Percentiles rank a stretch among this genome's conserved stretches.
phyloP scores from a whole-genome alignment of 352 stramenopile species.

The Albugo candida region DNA sequence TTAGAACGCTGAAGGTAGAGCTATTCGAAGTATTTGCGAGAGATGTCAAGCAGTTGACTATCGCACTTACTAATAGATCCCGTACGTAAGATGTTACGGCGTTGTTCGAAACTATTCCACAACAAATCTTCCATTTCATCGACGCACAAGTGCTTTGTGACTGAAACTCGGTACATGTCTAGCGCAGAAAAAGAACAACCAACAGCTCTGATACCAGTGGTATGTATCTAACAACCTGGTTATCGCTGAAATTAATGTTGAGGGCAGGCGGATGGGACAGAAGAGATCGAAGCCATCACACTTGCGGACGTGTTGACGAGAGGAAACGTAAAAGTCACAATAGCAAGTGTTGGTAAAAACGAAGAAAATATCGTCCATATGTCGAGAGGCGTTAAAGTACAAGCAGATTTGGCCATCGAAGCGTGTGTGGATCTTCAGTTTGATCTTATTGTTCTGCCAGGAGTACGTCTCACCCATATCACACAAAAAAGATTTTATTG shows the following conservation, averaged over 20 bases:
- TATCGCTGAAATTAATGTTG: neutral
- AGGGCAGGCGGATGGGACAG: constrained; percentile 41
- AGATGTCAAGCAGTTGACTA: too few species aligned
- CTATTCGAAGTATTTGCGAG: too few species aligned
- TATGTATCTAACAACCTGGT: too few species aligned
- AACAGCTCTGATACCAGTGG: too few species aligned
- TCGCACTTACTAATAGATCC: too few species aligned
- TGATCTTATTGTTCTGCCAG: constrained; percentile 46
- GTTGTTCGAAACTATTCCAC: too few species aligned
- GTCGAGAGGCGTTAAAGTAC: constrained; percentile 47
- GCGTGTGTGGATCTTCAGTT: constrained; percentile 28
- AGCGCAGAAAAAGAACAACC: too few species aligned
- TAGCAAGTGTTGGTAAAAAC: constrained; percentile 39
- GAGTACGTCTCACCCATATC: constrained; percentile 13
- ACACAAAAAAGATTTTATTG: neutral
- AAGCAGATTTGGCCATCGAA: constrained; percentile 47
- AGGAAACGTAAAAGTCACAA: constrained; percentile 39
- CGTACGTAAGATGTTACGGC: too few species aligned
- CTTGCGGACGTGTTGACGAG: constrained; percentile 51
- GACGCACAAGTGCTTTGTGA: too few species aligned
- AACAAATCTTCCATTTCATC: too few species aligned
- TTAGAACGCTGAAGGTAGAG: too few species aligned
- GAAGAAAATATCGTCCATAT: constrained; percentile 44
- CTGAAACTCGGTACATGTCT: too few species aligned
- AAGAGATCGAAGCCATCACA: constrained; percentile 69